Evolutionary conservation across 129 eudicot species (phyloP), one percentile per base, ranked within the genome.

Genomic region (Saussurea involucrata): DNA sequence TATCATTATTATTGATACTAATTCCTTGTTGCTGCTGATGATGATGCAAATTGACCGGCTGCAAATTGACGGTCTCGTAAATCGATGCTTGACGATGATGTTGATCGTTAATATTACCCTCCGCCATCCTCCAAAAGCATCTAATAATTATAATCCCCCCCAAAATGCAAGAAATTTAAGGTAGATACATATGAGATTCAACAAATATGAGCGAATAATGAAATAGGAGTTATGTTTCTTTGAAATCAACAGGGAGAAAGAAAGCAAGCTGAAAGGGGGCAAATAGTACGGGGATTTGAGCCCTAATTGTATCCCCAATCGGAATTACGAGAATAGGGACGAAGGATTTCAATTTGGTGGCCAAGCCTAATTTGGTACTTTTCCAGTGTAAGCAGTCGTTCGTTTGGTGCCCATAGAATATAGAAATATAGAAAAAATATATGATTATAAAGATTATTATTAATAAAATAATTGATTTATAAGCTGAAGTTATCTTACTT

Each of bases 21-120:
- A 37, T 81, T 46, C 71, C 82, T 37, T 28, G 71, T 2, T 86
- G 88, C 4, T 81, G 86, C 4, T 81, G 86, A 8, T 84, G 81
- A 7, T 78, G 85, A 22, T 76, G 87, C 1, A 63, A 17, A 40
- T 83, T 86, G 32, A 81, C 67, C 3, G 83, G 83, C 66, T 83
- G 83, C 24, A 76, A 33, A 42, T 61, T 78, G 6, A 78, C 86
- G 17, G 46, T 8, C 61, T 78, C 82, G 78, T 32, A 82, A 32
- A 82, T 70, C 25, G 79, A 73, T 49, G 79, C 29, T 66, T 46
- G 85, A 57, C 64, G 81, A 49, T 40, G 84, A 27, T 36, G 74
- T 32, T 66, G 74, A 36, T 74, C 63, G 55, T 58, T 75, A n/a
- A 63, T 74, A 74, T 83, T 70, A 21, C 80, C 44, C 18, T 83